phyloP scores from a whole-genome alignment of 176 grass and related monocot genomes.

The Themeda triandra region DNA sequence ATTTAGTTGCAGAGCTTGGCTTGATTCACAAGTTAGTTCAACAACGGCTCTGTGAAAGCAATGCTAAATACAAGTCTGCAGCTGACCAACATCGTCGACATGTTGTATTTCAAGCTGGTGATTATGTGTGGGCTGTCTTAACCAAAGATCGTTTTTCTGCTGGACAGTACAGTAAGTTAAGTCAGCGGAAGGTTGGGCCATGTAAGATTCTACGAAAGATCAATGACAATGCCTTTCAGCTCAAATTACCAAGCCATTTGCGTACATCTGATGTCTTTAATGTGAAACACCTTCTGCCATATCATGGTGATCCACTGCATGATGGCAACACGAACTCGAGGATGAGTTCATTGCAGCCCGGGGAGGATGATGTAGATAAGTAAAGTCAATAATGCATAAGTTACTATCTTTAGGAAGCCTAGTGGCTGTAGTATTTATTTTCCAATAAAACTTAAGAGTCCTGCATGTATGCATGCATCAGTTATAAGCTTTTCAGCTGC shows the following conservation, averaged over 20 bases:
- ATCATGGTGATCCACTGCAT: background rate
- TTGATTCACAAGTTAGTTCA: background rate
- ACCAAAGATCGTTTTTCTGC: background rate
- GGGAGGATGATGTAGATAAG: background rate
- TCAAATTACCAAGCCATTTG: background rate
- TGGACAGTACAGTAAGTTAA: slow-evolving; percentile 14
- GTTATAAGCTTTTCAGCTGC: background rate
- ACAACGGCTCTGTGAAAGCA: background rate
- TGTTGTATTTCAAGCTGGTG: background rate
- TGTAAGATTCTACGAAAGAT: background rate
- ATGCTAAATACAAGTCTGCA: slow-evolving; percentile 1
- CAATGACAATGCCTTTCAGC: slow-evolving; percentile 1
- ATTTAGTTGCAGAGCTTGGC: background rate
- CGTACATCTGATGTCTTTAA: background rate
- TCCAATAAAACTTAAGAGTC: background rate
- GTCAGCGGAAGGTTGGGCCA: background rate
- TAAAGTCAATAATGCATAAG: background rate
- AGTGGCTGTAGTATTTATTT: too few relatives aligned
- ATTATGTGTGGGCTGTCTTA: background rate
- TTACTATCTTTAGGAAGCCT: background rate
- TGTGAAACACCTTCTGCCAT: background rate
- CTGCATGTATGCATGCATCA: background rate
- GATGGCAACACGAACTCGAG: background rate
- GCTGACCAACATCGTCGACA: background rate
- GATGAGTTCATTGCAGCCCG: background rate